Base-by-base conservation (phyloP, 2,329 filamentous ascomycete species). In the Alternaria postmessia region DNA sequence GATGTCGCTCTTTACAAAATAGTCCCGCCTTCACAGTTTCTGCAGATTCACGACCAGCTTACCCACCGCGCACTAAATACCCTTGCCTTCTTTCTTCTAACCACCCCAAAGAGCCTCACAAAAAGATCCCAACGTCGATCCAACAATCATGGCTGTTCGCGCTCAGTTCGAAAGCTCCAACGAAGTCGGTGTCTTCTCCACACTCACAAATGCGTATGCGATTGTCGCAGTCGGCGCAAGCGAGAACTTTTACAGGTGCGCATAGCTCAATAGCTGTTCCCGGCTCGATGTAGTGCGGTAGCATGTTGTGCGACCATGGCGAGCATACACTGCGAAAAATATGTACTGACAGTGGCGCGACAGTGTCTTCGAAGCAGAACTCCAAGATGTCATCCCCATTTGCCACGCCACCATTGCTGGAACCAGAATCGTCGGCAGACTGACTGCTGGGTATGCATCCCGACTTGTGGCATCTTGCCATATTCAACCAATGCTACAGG, bases 301-400 rank as follows among this genome's bases (percentile, higher is more conserved):
- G 24, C n/a, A 32, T 39, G 30, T 16, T 14, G 7, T 36, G 46
- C 57, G 42, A 54, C 51, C 11, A 22, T 24, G 34, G 46, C 28
- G 14, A 53, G 44, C 11, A 43, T 22, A 14, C 26, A 0, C 20
- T n/a, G n/a, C 18, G 20, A 44, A 32, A 48, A 34, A 26, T 14
- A 14, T 47, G 38, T 55, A 65, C 70, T 75, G 47, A 77, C 59
- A 54, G 36, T 22, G 57, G 26, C 55, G 36, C 49, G 53, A 63
- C 66, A 93, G 92, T 85, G 88, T 98, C 79, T 98, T 99, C 83
- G 95, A 99, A 86, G 90, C 94, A 65, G 95, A 99, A 84, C 87
- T 99, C 64, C 93, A 96, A 85, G 95, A 98, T 84, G 89, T 97
- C 65, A 94, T 99, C 73, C 95, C 95, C 70, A 97, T 97, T 80